Evolutionary conservation across 345 rosid species (phyloP).

Genomic region (Aurinia saxatilis): DNA sequence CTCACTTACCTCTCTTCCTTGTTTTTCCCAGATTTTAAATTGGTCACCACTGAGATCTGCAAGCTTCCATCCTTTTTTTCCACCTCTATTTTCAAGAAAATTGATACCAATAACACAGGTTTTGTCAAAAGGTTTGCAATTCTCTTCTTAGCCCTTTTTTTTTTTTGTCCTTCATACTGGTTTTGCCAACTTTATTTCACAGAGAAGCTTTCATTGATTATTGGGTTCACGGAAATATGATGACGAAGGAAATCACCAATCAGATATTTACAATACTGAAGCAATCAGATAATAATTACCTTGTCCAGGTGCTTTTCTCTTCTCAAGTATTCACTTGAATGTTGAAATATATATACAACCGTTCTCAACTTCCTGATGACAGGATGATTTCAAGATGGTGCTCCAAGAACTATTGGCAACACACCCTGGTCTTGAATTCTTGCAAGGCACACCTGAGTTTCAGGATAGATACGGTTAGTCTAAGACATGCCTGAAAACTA

Average conservation of each 20-base stretch:
- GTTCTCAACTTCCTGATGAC: not conserved
- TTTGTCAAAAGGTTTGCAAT: slow-evolving; percentile 59
- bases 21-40: slow-evolving; percentile 50
- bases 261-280: slow-evolving; percentile 68
- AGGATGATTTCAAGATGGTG: slow-evolving; percentile 92
- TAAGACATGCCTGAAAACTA: not conserved
- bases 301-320: slow-evolving; percentile 68
- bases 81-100: slow-evolving; percentile 59
- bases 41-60: slow-evolving; percentile 79
- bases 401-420: slow-evolving; percentile 85
- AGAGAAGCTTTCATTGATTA: slow-evolving; percentile 81
- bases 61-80: slow-evolving; percentile 88
- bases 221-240: slow-evolving; percentile 73
- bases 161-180: no score
- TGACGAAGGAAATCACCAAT: slow-evolving; percentile 64
- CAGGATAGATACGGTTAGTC: slow-evolving; percentile 97
- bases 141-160: no score
- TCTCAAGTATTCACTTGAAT: not conserved
- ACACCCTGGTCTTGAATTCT: slow-evolving; percentile 95
- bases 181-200: slow-evolving; percentile 17
- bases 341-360: not conserved
- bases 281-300: slow-evolving; percentile 64
- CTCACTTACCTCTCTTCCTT: slow-evolving; percentile 3
- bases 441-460: slow-evolving; percentile 97
- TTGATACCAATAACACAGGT: slow-evolving; percentile 58